These are phyloP conservation scores for Panellus pusillus DNA, from an alignment of 768 basidiomycete species.

Conservation along the genomic window DNA sequence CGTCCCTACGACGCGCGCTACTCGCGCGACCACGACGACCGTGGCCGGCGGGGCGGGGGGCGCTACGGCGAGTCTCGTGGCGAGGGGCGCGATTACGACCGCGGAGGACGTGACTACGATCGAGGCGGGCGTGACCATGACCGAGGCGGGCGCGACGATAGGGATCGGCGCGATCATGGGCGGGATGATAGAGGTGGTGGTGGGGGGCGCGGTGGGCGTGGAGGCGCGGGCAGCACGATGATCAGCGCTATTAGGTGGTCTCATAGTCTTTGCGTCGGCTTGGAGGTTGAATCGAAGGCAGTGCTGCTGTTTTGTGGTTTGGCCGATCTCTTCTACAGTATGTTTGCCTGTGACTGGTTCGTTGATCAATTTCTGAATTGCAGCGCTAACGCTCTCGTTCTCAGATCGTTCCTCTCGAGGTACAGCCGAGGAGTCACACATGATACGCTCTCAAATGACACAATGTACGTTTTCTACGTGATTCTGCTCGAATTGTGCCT, in stretches of 20 bases:
- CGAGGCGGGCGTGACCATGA: constrained; percentile 34
- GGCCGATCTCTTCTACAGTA: too few species aligned
- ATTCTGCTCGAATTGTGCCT: too few species aligned
- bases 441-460: too few species aligned
- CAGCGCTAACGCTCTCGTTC: too few species aligned
- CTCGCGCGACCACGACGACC: constrained; percentile 61
- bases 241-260: constrained; percentile 28
- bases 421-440: too few species aligned
- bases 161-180: constrained; percentile 39
- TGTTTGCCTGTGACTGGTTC: too few species aligned
- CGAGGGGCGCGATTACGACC: constrained; percentile 29
- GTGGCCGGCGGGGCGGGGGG: constrained; percentile 40
- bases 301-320: too few species aligned
- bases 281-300: background rate
- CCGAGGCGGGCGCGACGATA: constrained; percentile 41
- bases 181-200: constrained; percentile 26
- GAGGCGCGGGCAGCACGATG: constrained; percentile 29
- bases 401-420: too few species aligned
- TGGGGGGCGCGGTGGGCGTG: constrained; percentile 24
- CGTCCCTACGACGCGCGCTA: constrained; percentile 91
- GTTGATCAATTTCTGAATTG: too few species aligned
- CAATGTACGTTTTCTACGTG: too few species aligned
- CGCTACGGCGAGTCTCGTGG: constrained; percentile 48
- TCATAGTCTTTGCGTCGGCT: too few species aligned
- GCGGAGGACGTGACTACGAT: constrained; percentile 27